Evolutionary conservation across 2,329 filamentous ascomycete genomes (phyloP).

Genomic region (Cryphonectria radicalis): DNA sequence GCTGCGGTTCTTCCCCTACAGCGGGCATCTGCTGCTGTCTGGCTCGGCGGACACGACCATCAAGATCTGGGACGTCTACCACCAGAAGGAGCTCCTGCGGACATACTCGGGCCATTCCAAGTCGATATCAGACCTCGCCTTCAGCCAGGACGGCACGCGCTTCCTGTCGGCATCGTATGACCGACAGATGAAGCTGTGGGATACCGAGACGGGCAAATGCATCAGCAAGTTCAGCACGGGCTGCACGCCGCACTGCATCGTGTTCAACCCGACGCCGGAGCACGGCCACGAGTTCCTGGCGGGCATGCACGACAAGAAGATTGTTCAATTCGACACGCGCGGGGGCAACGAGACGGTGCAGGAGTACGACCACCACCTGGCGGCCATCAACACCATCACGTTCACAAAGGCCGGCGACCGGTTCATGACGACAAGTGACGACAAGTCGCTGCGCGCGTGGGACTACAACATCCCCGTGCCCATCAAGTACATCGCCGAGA

Average conservation of each 20-base stretch:
- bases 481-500: slow-evolving; percentile 97
- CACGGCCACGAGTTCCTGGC: slow-evolving; percentile 89
- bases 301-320: slow-evolving; percentile 99
- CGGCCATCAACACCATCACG: slow-evolving; percentile 96
- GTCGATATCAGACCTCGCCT: slow-evolving; percentile 85
- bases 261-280: slow-evolving; percentile 83
- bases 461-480: slow-evolving; percentile 98
- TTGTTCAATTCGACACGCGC: slow-evolving; percentile 92
- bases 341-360: slow-evolving; percentile 79
- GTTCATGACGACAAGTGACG: slow-evolving; percentile 97
- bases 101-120: slow-evolving; percentile 93
- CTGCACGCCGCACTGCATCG: slow-evolving; percentile 92
- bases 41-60: slow-evolving; percentile 89
- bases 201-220: slow-evolving; percentile 92
- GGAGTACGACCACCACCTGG: slow-evolving; percentile 97
- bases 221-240: slow-evolving; percentile 88
- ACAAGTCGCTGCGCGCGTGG: slow-evolving; percentile 95
- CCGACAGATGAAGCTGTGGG: slow-evolving; percentile 96
- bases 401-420: slow-evolving; percentile 94
- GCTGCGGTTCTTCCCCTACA: slow-evolving; percentile 84
- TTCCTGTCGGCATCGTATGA: slow-evolving; percentile 95
- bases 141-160: slow-evolving; percentile 79
- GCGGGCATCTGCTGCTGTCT: slow-evolving; percentile 86
- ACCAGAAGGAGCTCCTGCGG: slow-evolving; percentile 83
- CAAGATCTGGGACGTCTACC: slow-evolving; percentile 94